Percentiles rank a stretch among this genome's conserved stretches.
These are phyloP conservation scores for Leptographium galeiforme DNA, from an alignment of 2,329 filamentous ascomycete genomes.

Conservation along the genomic window DNA sequence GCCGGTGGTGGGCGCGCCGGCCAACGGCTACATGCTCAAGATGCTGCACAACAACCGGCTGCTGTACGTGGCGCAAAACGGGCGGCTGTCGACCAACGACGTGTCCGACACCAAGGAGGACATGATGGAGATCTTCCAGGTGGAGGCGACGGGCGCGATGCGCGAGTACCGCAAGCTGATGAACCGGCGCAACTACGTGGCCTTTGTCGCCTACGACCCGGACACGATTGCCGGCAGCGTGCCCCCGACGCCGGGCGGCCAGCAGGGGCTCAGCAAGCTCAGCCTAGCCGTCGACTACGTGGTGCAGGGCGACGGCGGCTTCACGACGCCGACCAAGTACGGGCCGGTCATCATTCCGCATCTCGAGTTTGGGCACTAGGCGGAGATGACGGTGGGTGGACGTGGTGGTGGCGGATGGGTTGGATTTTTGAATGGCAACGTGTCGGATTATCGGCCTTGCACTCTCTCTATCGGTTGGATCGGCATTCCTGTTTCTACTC, in stretches of 20 bases:
- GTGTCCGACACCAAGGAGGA: constrained; percentile 93
- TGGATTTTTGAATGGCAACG: too few species aligned
- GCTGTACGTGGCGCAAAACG: constrained; percentile 83
- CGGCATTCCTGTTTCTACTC: too few species aligned
- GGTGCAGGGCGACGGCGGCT: constrained; percentile 80
- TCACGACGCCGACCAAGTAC: constrained; percentile 73
- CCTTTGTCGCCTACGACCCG: constrained; percentile 87
- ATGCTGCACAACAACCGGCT: constrained; percentile 91
- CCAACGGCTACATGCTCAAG: constrained; percentile 74
- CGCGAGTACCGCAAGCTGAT: constrained; percentile 86
- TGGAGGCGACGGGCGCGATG: constrained; percentile 71
- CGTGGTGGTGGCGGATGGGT: too few species aligned
- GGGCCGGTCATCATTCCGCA: constrained; percentile 91
- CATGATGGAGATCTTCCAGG: constrained; percentile 99
- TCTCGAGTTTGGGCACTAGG: constrained; percentile 56
- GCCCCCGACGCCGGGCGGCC: constrained; percentile 13
- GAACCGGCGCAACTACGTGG: constrained; percentile 83
- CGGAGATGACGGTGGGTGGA: neutral
- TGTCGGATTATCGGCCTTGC: too few species aligned
- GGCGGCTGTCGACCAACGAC: constrained; percentile 58
- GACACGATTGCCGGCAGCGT: constrained; percentile 43
- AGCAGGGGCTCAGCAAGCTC: constrained; percentile 45
- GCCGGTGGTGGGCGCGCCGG: constrained; percentile 80
- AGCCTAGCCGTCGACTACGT: constrained; percentile 93
- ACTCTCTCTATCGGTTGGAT: too few species aligned